phyloP scores from a whole-genome alignment of 331 rosid genomes.

The Dryas integrifolia region DNA sequence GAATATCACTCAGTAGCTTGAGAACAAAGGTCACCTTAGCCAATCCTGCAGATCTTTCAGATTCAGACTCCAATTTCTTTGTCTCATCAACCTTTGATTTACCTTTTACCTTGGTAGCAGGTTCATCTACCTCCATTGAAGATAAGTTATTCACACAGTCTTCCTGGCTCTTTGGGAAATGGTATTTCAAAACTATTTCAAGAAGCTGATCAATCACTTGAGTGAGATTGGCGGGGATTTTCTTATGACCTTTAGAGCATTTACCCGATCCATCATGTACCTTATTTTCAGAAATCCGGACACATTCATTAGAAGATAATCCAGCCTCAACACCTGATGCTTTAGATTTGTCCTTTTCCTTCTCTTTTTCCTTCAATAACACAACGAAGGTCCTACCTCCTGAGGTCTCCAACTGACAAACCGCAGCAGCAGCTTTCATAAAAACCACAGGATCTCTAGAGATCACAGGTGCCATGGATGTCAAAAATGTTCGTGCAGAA shows the following conservation, averaged over 20 bases:
- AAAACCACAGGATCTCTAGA: slow-evolving; percentile 90
- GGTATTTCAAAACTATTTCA: slow-evolving; percentile 85
- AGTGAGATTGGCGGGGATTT: slow-evolving; percentile 84
- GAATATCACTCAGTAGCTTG: slow-evolving; percentile 88
- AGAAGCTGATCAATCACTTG: slow-evolving; percentile 96
- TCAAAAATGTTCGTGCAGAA: slow-evolving; percentile 68
- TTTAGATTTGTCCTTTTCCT: slow-evolving; percentile 82
- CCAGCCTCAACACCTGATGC: slow-evolving; percentile 61
- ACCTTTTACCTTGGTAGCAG: slow-evolving; percentile 85
- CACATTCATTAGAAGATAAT: slow-evolving; percentile 66
- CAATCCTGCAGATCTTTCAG: slow-evolving; percentile 83
- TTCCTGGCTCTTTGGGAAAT: slow-evolving; percentile 49
- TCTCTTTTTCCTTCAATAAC: slow-evolving; percentile 78
- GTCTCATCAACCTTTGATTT: slow-evolving; percentile 84
- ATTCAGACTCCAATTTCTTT: slow-evolving; percentile 54
- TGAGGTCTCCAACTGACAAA: slow-evolving; percentile 89
- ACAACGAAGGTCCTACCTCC: slow-evolving; percentile 84
- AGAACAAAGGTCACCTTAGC: slow-evolving; percentile 94
- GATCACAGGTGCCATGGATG: slow-evolving; percentile 91
- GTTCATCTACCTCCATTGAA: slow-evolving; percentile 91
- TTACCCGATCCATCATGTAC: slow-evolving; percentile 72
- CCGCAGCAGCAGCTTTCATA: slow-evolving; percentile 87
- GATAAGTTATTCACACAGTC: slow-evolving; percentile 45
- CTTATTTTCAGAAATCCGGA: slow-evolving; percentile 79
- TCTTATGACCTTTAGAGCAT: slow-evolving; percentile 79